Evolutionary conservation across 495 filamentous ascomycete genomes (phyloP).

Genomic region (Hyaloscypha finlandica): DNA sequence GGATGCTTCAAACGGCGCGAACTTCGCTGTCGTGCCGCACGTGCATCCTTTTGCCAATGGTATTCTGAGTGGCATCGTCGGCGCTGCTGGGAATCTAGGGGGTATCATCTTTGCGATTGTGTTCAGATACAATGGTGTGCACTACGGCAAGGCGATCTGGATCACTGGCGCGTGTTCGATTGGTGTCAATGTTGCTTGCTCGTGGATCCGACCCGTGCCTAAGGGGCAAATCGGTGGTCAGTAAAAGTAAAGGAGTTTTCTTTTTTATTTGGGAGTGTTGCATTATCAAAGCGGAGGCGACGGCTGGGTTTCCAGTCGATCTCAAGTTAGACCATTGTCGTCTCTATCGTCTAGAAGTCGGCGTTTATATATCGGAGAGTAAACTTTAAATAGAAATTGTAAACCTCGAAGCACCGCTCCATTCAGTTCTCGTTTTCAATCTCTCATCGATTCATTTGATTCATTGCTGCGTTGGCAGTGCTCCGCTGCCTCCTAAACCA

Average conservation of each 20-base stretch:
- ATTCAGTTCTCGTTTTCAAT: too few species aligned
- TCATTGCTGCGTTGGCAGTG: too few species aligned
- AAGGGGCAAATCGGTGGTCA: constrained; percentile 65
- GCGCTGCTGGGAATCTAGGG: constrained; percentile 78
- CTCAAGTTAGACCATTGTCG: too few species aligned
- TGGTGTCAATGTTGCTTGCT: constrained; percentile 62
- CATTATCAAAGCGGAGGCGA: too few species aligned
- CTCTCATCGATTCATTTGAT: too few species aligned
- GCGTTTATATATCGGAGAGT: too few species aligned
- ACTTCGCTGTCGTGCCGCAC: constrained; percentile 83
- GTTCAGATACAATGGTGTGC: constrained; percentile 69
- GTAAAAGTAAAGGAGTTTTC: constrained; percentile 28
- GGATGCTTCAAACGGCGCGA: constrained; percentile 81
- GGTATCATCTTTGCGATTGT: constrained; percentile 85
- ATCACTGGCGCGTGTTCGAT: constrained; percentile 77
- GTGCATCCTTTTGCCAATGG: constrained; percentile 64
- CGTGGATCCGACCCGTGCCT: constrained; percentile 74
- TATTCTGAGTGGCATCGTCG: constrained; percentile 74
- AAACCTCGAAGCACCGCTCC: too few species aligned
- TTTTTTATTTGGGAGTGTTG: too few species aligned
- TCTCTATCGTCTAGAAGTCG: too few species aligned
- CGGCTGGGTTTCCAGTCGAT: too few species aligned
- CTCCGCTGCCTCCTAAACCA: too few species aligned
- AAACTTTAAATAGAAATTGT: too few species aligned
- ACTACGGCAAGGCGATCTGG: constrained; percentile 74